A percentile compares a stretch with the other conserved stretches of the same genome.
Conservation (phyloP, 2,329 filamentous ascomycete genomes). For the Orbilia javanica region DNA sequence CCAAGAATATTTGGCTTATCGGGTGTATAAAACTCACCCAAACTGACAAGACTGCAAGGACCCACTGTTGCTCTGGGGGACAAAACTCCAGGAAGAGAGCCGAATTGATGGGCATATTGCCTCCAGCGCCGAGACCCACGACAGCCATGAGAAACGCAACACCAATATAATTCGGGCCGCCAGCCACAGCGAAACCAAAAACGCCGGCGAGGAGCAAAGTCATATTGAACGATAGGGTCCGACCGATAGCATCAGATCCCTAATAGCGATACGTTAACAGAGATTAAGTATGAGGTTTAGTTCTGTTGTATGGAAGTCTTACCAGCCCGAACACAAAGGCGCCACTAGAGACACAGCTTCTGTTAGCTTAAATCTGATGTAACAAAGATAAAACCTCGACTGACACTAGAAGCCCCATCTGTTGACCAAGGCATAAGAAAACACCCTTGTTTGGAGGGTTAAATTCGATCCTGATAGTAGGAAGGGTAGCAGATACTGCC, state of each 20-base stretch:
- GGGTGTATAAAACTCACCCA: slow-evolving; percentile 30
- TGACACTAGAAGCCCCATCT: slow-evolving; percentile 60
- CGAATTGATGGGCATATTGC: slow-evolving; percentile 67
- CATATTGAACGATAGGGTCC: slow-evolving; percentile 80
- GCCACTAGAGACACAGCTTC: slow-evolving; percentile 13
- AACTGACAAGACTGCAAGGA: slow-evolving; percentile 70
- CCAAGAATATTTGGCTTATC: background rate
- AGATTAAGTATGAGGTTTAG: background rate
- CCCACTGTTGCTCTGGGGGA: slow-evolving; percentile 71
- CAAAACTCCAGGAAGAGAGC: slow-evolving; percentile 76
- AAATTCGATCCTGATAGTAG: slow-evolving; percentile 68
- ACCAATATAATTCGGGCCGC: slow-evolving; percentile 77
- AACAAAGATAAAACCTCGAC: slow-evolving; percentile 12
- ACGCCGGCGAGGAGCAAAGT: slow-evolving; percentile 80
- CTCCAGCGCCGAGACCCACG: slow-evolving; percentile 81
- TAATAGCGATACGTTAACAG: slow-evolving; percentile 70
- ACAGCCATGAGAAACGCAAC: slow-evolving; percentile 75
- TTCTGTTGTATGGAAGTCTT: background rate
- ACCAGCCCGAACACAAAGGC: slow-evolving; percentile 55
- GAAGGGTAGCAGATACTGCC: slow-evolving; percentile 53
- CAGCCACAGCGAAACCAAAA: slow-evolving; percentile 78
- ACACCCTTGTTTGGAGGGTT: slow-evolving; percentile 69
- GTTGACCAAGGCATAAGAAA: slow-evolving; percentile 69
- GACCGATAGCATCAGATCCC: slow-evolving; percentile 81
- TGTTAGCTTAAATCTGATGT: background rate